These are phyloP conservation scores for Nemania sp. DNA, from an alignment of 2,329 filamentous ascomycete species.

Conservation along the genomic window DNA sequence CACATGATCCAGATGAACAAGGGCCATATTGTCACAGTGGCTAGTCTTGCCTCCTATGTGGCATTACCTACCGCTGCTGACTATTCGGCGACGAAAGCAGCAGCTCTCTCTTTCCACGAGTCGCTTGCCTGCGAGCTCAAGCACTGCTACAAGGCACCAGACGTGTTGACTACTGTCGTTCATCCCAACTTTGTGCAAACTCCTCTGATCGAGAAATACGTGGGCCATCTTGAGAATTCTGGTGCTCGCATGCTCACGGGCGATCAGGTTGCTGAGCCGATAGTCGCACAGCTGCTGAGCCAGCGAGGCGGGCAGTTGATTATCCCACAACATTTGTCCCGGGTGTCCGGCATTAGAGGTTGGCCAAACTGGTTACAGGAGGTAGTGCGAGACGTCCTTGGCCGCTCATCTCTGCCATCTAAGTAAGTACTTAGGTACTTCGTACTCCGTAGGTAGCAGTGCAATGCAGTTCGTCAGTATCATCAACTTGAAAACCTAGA, in stretches of 20 bases:
- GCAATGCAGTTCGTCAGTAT: no score
- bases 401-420: not conserved
- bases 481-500: no score
- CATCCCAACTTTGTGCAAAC: conserved; percentile 25
- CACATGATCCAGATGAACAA: conserved; percentile 27
- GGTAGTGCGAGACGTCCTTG: conserved; percentile 9
- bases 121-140: conserved; percentile 24
- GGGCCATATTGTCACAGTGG: conserved; percentile 26
- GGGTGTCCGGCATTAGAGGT: conserved; percentile 14
- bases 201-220: conserved; percentile 17
- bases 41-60: conserved; percentile 25
- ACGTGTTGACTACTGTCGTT: conserved; percentile 24
- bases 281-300: conserved; percentile 24
- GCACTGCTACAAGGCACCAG: conserved; percentile 19
- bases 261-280: conserved; percentile 24
- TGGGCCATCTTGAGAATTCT: conserved; percentile 9
- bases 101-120: conserved; percentile 25
- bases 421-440: no score
- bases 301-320: conserved; percentile 22
- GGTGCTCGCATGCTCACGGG: conserved; percentile 20
- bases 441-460: no score
- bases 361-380: conserved; percentile 27
- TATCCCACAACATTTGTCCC: conserved; percentile 1
- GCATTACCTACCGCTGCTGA: conserved; percentile 17
- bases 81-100: conserved; percentile 25